Conservation (phyloP, 2,329 filamentous ascomycete genomes). For the Alternaria rosae region DNA sequence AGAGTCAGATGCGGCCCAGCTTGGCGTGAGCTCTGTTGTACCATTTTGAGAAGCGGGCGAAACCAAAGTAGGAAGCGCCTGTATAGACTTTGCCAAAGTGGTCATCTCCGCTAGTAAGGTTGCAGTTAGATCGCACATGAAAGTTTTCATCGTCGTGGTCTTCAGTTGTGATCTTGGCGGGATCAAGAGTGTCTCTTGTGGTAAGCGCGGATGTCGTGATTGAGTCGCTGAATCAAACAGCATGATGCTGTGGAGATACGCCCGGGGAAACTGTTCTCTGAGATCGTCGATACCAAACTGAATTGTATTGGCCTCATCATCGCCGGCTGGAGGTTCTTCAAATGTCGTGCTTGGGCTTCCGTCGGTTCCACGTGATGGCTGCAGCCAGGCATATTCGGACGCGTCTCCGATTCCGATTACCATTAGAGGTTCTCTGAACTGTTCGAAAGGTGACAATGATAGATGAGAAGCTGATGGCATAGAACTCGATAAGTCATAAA, state of each 20-base stretch:
- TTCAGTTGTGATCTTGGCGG: slow-evolving; percentile 73
- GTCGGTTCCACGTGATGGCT: slow-evolving; percentile 50
- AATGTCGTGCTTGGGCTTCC: slow-evolving; percentile 11
- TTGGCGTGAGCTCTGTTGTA: slow-evolving; percentile 33
- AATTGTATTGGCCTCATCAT: slow-evolving; percentile 48
- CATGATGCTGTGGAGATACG: slow-evolving; percentile 78
- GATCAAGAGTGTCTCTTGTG: slow-evolving; percentile 73
- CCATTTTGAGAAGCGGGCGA: slow-evolving; percentile 45
- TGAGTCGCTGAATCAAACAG: slow-evolving; percentile 74
- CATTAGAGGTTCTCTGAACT: slow-evolving; percentile 83
- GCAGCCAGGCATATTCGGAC: slow-evolving; percentile 62
- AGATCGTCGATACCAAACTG: slow-evolving; percentile 73
- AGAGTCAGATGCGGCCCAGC: slow-evolving; percentile 40
- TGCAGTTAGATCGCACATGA: slow-evolving; percentile 56
- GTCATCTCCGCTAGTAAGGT: slow-evolving; percentile 57
- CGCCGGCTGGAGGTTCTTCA: slow-evolving; percentile 20
- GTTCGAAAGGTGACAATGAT: slow-evolving; percentile 85
- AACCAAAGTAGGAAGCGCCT: slow-evolving; percentile 70
- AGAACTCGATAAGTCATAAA: slow-evolving; percentile 87
- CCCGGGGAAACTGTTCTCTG: slow-evolving; percentile 75
- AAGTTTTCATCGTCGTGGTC: slow-evolving; percentile 69
- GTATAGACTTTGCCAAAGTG: slow-evolving; percentile 57
- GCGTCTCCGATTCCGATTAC: slow-evolving; percentile 88
- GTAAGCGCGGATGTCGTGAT: slow-evolving; percentile 51
- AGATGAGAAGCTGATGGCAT: slow-evolving; percentile 80